These are phyloP conservation scores for Exophiala lecanii-corni DNA, from an alignment of 2,329 filamentous ascomycete genomes.

Conservation along the genomic window DNA sequence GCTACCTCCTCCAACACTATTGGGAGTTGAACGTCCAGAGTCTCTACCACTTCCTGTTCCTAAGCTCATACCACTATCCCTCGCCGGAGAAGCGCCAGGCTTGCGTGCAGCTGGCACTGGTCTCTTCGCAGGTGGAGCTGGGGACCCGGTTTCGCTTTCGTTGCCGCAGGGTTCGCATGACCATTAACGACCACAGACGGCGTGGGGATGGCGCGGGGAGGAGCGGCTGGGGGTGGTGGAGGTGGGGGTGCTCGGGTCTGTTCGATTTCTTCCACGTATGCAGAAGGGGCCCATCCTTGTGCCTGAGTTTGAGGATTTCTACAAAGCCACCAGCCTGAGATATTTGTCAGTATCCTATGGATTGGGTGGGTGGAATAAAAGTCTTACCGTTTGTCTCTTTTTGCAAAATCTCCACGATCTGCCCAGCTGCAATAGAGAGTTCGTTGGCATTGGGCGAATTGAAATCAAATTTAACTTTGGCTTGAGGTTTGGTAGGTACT, in stretches of 20 bases:
- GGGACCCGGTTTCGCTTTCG: conserved; percentile 62
- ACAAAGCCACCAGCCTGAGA: conserved; percentile 91
- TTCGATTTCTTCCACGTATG: conserved; percentile 76
- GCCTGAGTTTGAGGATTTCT: conserved; percentile 62
- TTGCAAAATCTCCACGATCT: conserved; percentile 83
- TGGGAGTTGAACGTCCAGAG: conserved; percentile 68
- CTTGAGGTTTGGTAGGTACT: conserved; percentile 65
- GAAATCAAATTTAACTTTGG: conserved; percentile 91
- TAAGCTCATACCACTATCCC: conserved; percentile 58
- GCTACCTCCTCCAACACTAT: conserved; percentile 51
- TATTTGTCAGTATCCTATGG: conserved; percentile 15
- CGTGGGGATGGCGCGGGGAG: conserved; percentile 53
- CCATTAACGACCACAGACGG: conserved; percentile 44
- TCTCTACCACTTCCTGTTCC: conserved; percentile 50
- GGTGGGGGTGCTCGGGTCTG: conserved; percentile 59
- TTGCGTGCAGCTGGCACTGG: conserved; percentile 66
- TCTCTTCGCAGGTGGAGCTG: conserved; percentile 74
- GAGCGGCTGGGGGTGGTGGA: conserved; percentile 44
- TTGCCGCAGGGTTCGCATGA: conserved; percentile 28
- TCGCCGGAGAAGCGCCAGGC: conserved; percentile 56
- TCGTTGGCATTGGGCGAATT: conserved; percentile 79
- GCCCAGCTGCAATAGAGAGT: conserved; percentile 71
- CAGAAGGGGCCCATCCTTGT: conserved; percentile 92
- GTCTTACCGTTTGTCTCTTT: conserved; percentile 94
- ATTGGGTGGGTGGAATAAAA: too few relatives aligned